Base-by-base conservation (phyloP, 2,329 filamentous ascomycete species). In the Arthrinium puccinioides region DNA sequence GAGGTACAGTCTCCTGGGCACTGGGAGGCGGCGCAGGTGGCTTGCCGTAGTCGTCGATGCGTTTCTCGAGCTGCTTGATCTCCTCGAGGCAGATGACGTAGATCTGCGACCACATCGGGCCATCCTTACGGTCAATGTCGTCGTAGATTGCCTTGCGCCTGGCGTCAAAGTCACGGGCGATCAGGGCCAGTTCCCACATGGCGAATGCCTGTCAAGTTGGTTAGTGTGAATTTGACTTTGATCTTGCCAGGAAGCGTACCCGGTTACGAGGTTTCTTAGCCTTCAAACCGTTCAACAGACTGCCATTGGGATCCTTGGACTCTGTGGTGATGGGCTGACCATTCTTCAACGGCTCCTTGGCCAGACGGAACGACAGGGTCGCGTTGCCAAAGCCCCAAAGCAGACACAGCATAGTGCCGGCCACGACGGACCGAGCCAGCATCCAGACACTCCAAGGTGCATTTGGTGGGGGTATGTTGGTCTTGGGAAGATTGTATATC, bases 271-370 rank as follows among this genome's bases (percentile, higher is more conserved):
- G 70, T 58, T 90, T 92, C 63, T 88, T 92, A 46, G 82, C 82
- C 56, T 82, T 89, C 31, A 97, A 60, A 0, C 90, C 90, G 39
- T 81, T 87, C 33, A 97, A 59, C 20, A 97, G 69, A 55, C 86
- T 95, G 24, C 87, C 88, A 52, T 95, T 97, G 1, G 90, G 87
- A 58, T 96, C 89, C 54, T 86, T 92, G 13, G 87, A 86, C 47
- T 90, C 85, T 14, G 76, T 74, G 1, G 87, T 95, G 39, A 97
- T 73, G 4, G 89, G 88, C 51, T 82, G 76, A n/a, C 75, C 82
- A 47, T 85, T 85, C 66, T 94, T 95, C 37, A 94, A 57, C 1
- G 90, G 90, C 49, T 84, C 79, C 56, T 84, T 82, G 19, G 81
- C 78, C 53, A 95, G 76, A 58, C 87, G 88, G n/a, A 81, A 63